These are phyloP conservation scores for Oxytropis ochrocephala DNA, from an alignment of 306 rosid species.

Conservation along the genomic window DNA sequence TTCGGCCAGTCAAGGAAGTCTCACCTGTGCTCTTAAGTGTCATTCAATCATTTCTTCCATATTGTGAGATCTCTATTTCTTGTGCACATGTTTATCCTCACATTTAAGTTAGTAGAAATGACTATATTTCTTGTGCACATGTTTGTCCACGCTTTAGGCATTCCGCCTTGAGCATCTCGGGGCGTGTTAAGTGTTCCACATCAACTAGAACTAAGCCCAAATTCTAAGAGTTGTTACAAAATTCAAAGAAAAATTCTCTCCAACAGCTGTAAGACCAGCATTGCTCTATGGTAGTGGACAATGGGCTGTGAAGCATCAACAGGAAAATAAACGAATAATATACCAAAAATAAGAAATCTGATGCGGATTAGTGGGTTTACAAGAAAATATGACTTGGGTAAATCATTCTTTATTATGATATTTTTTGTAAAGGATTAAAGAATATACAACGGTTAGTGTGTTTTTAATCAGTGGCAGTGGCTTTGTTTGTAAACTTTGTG, in stretches of 20 bases:
- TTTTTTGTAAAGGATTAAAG: background rate
- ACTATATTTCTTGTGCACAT: too few species aligned
- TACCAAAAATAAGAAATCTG: background rate
- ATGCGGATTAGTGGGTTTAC: background rate
- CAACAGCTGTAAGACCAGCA: background rate
- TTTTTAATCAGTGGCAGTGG: background rate
- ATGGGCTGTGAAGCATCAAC: background rate
- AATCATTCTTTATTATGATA: background rate
- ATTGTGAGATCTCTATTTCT: slow-evolving; percentile 54
- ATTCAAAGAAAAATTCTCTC: slow-evolving; percentile 2
- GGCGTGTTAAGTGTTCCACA: too few species aligned
- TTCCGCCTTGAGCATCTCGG: too few species aligned
- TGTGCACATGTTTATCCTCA: background rate
- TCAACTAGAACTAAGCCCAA: too few species aligned
- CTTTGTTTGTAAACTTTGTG: background rate
- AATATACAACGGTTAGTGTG: background rate
- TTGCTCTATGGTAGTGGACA: background rate
- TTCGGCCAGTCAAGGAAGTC: slow-evolving; percentile 87
- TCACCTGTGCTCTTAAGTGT: slow-evolving; percentile 77
- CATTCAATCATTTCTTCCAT: slow-evolving; percentile 86
- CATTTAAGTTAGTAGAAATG: background rate
- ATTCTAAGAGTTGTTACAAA: background rate
- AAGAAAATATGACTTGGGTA: background rate
- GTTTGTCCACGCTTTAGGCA: too few species aligned
- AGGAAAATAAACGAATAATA: background rate